Percentiles rank a stretch among this genome's conserved stretches.
phyloP scores from a whole-genome alignment of 164 flowering plant genomes.

The Cinnamomum chago region DNA sequence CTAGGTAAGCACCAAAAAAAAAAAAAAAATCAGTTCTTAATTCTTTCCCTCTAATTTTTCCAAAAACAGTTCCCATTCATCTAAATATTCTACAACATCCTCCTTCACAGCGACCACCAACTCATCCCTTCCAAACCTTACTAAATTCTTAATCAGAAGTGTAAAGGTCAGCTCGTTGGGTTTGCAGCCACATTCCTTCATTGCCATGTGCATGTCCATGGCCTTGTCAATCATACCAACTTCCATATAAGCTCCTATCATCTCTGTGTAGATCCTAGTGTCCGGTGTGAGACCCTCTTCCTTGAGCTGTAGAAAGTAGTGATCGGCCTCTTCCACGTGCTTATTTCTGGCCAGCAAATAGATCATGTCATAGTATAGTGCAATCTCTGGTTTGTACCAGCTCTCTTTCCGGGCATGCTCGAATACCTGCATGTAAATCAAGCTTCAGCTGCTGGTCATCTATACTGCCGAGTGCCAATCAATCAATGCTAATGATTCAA shows the following conservation, averaged over 20 bases:
- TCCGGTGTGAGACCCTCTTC: slow-evolving; percentile 12
- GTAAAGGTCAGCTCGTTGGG: slow-evolving; percentile 13
- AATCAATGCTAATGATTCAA: not conserved
- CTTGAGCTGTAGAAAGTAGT: slow-evolving; percentile 6
- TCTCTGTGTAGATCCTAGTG: slow-evolving; percentile 14
- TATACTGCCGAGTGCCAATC: not conserved
- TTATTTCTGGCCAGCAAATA: slow-evolving; percentile 13
- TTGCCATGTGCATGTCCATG: slow-evolving; percentile 9
- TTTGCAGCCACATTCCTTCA: slow-evolving; percentile 11
- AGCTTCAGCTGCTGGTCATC: no score
- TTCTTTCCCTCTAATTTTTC: not conserved
- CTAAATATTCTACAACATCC: slow-evolving; percentile 2
- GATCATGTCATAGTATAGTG: slow-evolving; percentile 6
- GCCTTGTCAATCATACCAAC: slow-evolving; percentile 13
- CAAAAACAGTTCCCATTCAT: slow-evolving; percentile 5
- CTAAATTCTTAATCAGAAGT: slow-evolving; percentile 4
- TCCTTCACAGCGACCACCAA: slow-evolving; percentile 2
- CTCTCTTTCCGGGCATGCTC: slow-evolving; percentile 13
- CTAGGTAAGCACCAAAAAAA: no score
- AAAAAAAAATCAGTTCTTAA: not conserved
- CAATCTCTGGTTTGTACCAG: slow-evolving; percentile 10
- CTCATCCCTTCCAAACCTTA: slow-evolving; percentile 1
- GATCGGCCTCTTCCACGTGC: slow-evolving; percentile 9
- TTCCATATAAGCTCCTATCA: slow-evolving; percentile 13
- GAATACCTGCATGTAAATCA: slow-evolving; percentile 4